Base-by-base conservation (phyloP, 179 eudicot species). In the Beta macrorhiza region DNA sequence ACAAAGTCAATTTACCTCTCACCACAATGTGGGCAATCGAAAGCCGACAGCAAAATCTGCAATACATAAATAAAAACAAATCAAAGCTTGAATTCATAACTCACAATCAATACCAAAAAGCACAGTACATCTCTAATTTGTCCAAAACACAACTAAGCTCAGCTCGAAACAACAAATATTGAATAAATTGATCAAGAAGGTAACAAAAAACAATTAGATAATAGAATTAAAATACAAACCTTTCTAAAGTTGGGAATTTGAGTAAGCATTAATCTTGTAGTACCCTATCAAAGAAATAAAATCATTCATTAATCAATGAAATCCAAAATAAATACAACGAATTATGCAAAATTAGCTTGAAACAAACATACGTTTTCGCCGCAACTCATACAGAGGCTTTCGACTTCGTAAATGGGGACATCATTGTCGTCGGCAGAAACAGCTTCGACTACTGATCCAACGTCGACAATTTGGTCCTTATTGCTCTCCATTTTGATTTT, bases 11-110 rank as follows among this genome's bases (percentile, higher is more conserved):
- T 29, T 80, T 89, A 94, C 99, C 99, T 96, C 88, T 96, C 99
- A 79, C 93, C 90, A 84, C 99, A 96, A 87, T 96, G 97, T 29
- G 98, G 90, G 80, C 99, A 96, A 78, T 96, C 99, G 72, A 96
- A 94, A 65, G 99, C 99, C 49, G 98, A 92, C 82, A 96, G 83
- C 51, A 96, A 79, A 79, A 96, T 89, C 99, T 96, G 97, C 86
- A 88, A 82, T 11, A 0, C 42, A 37, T 37, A 37, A 37, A 37
- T 37, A 67, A 19, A 53, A 74, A 47, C 5, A 20, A 7, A 79
- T 11, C n/a, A n/a, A 47, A 57, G 20, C 29, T 49, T 19, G 44
- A 64, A 44, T 32, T 71, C 49, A 73, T 0, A 65, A 61, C 4
- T 45, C 63, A 55, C 20, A 74, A 55, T 2, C 57, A n/a, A 55